These are phyloP conservation scores for Houttuynia cordata DNA, from an alignment of 164 flowering plant genomes.

Conservation along the genomic window DNA sequence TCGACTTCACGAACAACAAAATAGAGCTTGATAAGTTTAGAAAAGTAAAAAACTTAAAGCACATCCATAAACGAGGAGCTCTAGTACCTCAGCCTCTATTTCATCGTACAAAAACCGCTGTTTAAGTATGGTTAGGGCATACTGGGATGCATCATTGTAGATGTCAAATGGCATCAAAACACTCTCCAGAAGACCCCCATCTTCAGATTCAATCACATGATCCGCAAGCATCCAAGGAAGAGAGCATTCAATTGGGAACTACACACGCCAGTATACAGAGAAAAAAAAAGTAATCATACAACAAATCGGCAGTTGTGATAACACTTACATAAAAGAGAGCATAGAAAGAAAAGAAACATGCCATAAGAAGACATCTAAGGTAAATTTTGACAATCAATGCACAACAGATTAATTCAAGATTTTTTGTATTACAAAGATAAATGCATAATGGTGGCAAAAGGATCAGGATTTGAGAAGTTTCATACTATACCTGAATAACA, in stretches of 20 bases:
- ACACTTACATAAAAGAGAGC: too few relatives aligned
- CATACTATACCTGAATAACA: slow-evolving; percentile 75
- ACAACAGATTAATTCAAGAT: too few relatives aligned
- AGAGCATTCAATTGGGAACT: slow-evolving; percentile 99
- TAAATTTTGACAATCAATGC: too few relatives aligned
- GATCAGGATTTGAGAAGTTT: background rate
- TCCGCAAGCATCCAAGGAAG: slow-evolving; percentile 99
- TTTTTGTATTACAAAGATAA: too few relatives aligned
- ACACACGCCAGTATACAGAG: slow-evolving; percentile 8
- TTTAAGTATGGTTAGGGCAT: slow-evolving; percentile 70
- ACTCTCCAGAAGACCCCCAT: slow-evolving; percentile 82
- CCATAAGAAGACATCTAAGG: too few relatives aligned
- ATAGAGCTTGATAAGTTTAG: background rate
- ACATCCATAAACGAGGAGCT: too few relatives aligned
- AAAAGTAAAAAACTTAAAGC: background rate
- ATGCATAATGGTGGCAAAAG: too few relatives aligned
- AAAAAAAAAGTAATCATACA: background rate
- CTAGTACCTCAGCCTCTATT: slow-evolving; percentile 94
- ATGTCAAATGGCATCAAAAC: slow-evolving; percentile 86
- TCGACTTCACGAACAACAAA: background rate
- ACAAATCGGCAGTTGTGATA: background rate
- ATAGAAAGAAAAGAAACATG: too few relatives aligned
- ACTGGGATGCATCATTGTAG: slow-evolving; percentile 95
- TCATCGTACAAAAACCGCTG: slow-evolving; percentile 98
- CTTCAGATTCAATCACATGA: slow-evolving; percentile 62